A percentile compares a stretch with the other conserved stretches of the same genome.
phyloP scores from a whole-genome alignment of 331 rosid genomes.

The Phaseolus coccineus region DNA sequence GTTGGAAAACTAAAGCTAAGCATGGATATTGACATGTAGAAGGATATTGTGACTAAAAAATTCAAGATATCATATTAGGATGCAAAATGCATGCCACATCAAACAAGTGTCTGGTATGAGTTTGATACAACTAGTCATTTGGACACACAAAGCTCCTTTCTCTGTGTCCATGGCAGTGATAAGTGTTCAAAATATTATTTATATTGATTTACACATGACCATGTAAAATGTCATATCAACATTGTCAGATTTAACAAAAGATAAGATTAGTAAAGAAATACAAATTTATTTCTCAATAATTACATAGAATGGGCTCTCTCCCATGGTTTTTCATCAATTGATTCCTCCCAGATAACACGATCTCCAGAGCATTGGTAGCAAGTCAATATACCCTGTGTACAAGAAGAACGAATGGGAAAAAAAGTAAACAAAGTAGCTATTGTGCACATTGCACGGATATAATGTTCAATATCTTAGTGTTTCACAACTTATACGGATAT shows the following conservation, averaged over 20 bases:
- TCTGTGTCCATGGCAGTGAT: neutral
- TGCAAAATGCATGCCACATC: neutral
- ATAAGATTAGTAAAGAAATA: constrained; percentile 20
- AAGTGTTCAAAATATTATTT: too few relatives aligned
- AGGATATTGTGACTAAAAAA: neutral
- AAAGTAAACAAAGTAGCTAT: constrained; percentile 20
- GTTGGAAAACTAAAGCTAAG: neutral
- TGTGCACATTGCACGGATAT: constrained; percentile 19
- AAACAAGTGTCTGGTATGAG: neutral
- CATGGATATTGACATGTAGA: constrained; percentile 8
- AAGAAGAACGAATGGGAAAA: constrained; percentile 29
- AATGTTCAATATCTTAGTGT: constrained; percentile 20
- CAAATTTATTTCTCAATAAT: constrained; percentile 13
- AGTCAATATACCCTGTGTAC: constrained; percentile 79
- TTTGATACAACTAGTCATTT: neutral
- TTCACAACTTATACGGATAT: constrained; percentile 19
- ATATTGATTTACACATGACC: neutral
- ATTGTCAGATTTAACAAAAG: constrained; percentile 30
- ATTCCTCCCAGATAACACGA: constrained; percentile 96
- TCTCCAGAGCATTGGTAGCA: constrained; percentile 91
- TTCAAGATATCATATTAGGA: neutral
- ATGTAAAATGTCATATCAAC: neutral
- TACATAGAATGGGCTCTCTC: constrained; percentile 91
- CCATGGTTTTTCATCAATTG: constrained; percentile 94
- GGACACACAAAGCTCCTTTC: neutral